These are phyloP conservation scores for Polytrichum formosum DNA, from an alignment of 225 moss, liverwort and hornwort species.

Conservation along the genomic window DNA sequence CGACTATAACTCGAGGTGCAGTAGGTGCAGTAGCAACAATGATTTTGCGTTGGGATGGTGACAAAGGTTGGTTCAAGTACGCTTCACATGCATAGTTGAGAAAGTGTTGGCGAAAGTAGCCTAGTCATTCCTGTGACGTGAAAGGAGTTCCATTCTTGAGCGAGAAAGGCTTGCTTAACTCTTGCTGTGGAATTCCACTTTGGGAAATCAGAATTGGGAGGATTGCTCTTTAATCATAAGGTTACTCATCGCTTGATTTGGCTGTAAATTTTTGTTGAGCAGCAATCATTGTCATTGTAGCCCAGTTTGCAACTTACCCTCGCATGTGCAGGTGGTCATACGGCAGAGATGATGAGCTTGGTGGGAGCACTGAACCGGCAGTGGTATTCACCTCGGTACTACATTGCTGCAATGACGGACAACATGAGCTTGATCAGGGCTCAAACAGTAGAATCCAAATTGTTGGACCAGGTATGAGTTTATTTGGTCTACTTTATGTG, in stretches of 20 bases:
- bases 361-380: slow-evolving; percentile 46
- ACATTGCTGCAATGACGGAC: slow-evolving; percentile 58
- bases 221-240: background rate
- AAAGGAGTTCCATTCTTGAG: background rate
- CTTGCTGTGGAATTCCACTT: background rate
- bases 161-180: background rate
- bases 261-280: background rate
- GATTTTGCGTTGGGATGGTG: too few species aligned
- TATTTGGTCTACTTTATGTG: background rate
- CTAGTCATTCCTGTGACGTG: too few species aligned
- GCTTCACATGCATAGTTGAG: too few species aligned
- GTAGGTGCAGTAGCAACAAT: too few species aligned
- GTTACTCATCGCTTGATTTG: background rate
- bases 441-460: slow-evolving; percentile 28
- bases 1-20: too few species aligned
- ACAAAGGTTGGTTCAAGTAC: too few species aligned
- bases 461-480: slow-evolving; percentile 1
- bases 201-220: background rate
- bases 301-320: background rate
- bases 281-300: too few species aligned
- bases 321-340: slow-evolving; percentile 47
- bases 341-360: slow-evolving; percentile 64
- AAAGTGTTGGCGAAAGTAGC: too few species aligned
- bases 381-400: slow-evolving; percentile 48
- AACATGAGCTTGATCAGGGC: slow-evolving; percentile 46